These are phyloP conservation scores for Tremellales sp. DNA, from an alignment of 1,284 basidiomycete species.

Conservation along the genomic window DNA sequence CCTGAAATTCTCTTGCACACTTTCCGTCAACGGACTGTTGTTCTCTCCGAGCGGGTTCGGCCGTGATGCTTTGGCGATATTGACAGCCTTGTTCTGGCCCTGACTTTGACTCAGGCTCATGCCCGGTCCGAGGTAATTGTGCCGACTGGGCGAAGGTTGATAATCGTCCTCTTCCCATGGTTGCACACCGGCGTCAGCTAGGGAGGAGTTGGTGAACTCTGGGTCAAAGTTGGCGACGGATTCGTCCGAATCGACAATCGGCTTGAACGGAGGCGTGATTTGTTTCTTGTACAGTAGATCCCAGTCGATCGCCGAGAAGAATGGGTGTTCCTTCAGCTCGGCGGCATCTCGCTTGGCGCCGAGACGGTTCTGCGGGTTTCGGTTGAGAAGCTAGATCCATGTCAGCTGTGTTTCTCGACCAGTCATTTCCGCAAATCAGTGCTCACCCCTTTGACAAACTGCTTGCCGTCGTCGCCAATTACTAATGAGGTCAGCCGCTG, in stretches of 20 bases:
- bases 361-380: constrained; percentile 94
- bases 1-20: constrained; percentile 90
- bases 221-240: constrained; percentile 97
- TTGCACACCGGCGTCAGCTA: constrained; percentile 53
- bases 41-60: constrained; percentile 50
- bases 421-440: too few species aligned
- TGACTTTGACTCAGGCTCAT: constrained; percentile 34
- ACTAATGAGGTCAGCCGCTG: too few species aligned
- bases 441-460: constrained; percentile 96
- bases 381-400: constrained; percentile 74
- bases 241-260: constrained; percentile 96
- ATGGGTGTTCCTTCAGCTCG: constrained; percentile 93
- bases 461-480: constrained; percentile 96
- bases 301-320: constrained; percentile 93
- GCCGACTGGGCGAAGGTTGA: constrained; percentile 22
- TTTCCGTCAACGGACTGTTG: constrained; percentile 71
- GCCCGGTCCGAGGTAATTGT: constrained; percentile 46
- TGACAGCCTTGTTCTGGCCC: constrained; percentile 16
- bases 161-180: constrained; percentile 56
- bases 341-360: constrained; percentile 86
- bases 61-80: constrained; percentile 40
- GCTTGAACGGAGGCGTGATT: constrained; percentile 96
- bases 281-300: constrained; percentile 78
- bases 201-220: constrained; percentile 71
- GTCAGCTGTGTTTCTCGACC: not conserved